Evolutionary conservation across 2,329 filamentous ascomycete genomes (phyloP).

Genomic region (Grosmannia huntii): DNA sequence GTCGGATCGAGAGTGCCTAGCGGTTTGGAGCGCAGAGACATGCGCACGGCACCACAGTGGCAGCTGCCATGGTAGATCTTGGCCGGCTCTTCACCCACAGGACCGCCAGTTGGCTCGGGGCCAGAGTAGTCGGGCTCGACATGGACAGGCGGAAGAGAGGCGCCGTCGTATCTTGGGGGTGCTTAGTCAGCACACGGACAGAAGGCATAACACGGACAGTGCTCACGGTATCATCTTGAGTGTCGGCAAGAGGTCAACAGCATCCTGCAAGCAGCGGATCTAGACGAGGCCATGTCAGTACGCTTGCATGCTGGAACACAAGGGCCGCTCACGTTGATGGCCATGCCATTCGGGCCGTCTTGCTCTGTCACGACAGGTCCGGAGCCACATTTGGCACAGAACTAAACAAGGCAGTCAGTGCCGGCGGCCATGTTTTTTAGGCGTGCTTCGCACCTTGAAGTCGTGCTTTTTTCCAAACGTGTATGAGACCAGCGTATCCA

Average conservation of each 20-base stretch:
- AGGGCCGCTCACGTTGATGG: slow-evolving; percentile 24
- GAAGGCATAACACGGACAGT: too few species aligned
- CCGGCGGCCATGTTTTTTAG: not conserved
- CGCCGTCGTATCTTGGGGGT: slow-evolving; percentile 25
- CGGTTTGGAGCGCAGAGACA: slow-evolving; percentile 28
- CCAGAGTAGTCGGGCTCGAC: slow-evolving; percentile 26
- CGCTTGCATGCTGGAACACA: not conserved
- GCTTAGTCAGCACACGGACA: not conserved
- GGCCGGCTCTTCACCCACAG: slow-evolving; percentile 20
- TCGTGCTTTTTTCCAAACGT: slow-evolving; percentile 24
- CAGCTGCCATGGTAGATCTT: slow-evolving; percentile 36
- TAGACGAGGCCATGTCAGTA: slow-evolving; percentile 10
- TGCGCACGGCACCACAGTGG: slow-evolving; percentile 36
- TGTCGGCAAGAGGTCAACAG: slow-evolving; percentile 24
- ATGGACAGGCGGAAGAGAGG: slow-evolving; percentile 19
- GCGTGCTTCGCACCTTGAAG: slow-evolving; percentile 25
- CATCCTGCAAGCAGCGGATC: slow-evolving; percentile 29
- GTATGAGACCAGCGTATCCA: slow-evolving; percentile 29
- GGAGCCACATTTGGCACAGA: slow-evolving; percentile 38
- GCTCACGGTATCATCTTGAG: slow-evolving; percentile 22
- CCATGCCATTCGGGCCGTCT: slow-evolving; percentile 5
- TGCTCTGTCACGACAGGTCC: slow-evolving; percentile 22
- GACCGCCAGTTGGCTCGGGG: slow-evolving; percentile 23
- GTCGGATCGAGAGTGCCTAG: slow-evolving; percentile 19
- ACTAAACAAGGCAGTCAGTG: slow-evolving; percentile 21